phyloP scores from a whole-genome alignment of 352 stramenopile genomes.

The Phytophthora melonis region DNA sequence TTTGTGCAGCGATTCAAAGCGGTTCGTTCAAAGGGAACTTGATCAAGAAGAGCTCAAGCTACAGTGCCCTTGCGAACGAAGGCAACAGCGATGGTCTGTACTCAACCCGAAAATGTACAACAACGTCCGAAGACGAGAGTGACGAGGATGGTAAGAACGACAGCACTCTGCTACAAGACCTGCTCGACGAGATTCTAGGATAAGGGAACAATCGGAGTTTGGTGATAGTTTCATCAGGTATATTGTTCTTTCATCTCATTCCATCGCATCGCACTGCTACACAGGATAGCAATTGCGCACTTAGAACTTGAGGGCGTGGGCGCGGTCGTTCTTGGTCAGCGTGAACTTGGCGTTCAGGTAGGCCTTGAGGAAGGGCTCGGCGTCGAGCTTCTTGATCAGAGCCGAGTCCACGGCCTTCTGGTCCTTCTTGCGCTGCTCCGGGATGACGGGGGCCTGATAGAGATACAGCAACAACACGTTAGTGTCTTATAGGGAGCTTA shows the following conservation, averaged over 20 bases:
- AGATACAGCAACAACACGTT: constrained; percentile 12
- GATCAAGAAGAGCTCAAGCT: constrained; percentile 35
- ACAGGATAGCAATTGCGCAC: constrained; percentile 39
- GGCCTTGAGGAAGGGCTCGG: constrained; percentile 95
- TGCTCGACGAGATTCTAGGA: constrained; percentile 79
- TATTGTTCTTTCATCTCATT: constrained; percentile 53
- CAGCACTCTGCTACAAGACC: constrained; percentile 66
- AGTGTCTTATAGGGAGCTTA: constrained; percentile 84
- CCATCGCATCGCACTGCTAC: constrained; percentile 30
- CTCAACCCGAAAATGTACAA: constrained; percentile 34
- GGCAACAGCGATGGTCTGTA: constrained; percentile 19
- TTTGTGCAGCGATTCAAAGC: constrained; percentile 20
- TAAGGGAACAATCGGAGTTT: constrained; percentile 3
- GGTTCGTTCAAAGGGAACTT: constrained; percentile 9
- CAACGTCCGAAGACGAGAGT: constrained; percentile 32
- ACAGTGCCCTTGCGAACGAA: constrained; percentile 10
- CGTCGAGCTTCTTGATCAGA: constrained; percentile 88
- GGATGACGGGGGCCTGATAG: constrained; percentile 90
- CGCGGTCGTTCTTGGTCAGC: constrained; percentile 97
- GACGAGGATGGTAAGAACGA: constrained; percentile 44
- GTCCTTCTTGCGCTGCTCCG: constrained; percentile 98
- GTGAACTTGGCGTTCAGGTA: constrained; percentile 99
- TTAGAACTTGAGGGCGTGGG: constrained; percentile 99
- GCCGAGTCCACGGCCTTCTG: constrained; percentile 98
- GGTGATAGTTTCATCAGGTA: constrained; percentile 75